Percentiles rank a stretch among this genome's conserved stretches.
phyloP scores from a whole-genome alignment of 352 stramenopile species.

The Blastocystis sp. region DNA sequence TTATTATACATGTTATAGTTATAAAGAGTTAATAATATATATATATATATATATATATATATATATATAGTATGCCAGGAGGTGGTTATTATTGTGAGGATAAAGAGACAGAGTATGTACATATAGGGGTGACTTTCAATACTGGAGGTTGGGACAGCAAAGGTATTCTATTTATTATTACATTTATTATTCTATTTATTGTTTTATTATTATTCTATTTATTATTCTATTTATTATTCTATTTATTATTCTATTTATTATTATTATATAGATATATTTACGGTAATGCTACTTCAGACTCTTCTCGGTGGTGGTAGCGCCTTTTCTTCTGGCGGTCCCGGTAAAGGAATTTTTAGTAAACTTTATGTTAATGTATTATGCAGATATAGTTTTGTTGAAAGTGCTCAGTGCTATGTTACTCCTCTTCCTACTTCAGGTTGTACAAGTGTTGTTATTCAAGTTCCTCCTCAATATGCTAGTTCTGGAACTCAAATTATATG shows the following conservation, averaged over 20 bases:
- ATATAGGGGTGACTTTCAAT: constrained; percentile 47
- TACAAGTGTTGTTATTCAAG: constrained; percentile 74
- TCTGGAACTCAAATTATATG: constrained; percentile 65
- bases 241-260: constrained; percentile 1
- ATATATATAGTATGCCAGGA: too few relatives aligned
- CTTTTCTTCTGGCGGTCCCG: constrained; percentile 89
- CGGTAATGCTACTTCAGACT: constrained; percentile 84
- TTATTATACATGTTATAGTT: too few relatives aligned
- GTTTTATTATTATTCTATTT: neutral
- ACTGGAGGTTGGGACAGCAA: constrained; percentile 79
- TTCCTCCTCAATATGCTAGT: constrained; percentile 65
- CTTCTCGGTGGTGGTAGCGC: constrained; percentile 83
- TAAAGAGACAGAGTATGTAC: constrained; percentile 51
- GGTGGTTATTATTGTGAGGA: constrained; percentile 50
- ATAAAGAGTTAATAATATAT: too few relatives aligned
- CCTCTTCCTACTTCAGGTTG: constrained; percentile 81
- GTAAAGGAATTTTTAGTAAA: constrained; percentile 97
- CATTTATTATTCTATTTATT: constrained; percentile 48
- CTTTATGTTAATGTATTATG: constrained; percentile 94
- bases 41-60: too few relatives aligned
- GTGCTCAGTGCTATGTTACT: too few relatives aligned
- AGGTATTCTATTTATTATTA: constrained; percentile 71
- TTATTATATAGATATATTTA: constrained; percentile 59
- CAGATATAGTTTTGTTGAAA: constrained; percentile 85
- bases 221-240: neutral